Base-by-base conservation (phyloP, 495 filamentous ascomycete species). In the Talaromyces stipitatus region DNA sequence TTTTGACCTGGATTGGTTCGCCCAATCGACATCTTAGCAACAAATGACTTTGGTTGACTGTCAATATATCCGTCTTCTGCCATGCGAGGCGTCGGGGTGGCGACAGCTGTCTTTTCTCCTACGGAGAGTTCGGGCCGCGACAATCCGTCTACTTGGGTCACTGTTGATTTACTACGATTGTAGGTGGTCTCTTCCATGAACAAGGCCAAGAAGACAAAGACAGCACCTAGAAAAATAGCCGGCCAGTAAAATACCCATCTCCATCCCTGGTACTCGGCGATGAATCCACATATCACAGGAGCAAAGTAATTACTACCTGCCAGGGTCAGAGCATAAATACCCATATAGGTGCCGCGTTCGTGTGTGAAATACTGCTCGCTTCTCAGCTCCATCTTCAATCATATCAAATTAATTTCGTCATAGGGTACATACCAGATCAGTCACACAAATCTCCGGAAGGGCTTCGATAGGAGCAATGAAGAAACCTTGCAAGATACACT, bases 101-200 rank as follows among this genome's bases (percentile, higher is more conserved):
- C 56, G 41, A 38, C 5, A 16, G n/a, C 8, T 20, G n/a, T 16
- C 28, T 46, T 30, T 45, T 30, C 54, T 55, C 20, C 23, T 1
- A 8, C 4, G 14, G 26, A 10, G 7, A 2, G 11, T 16, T 55
- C 50, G 8, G 50, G 22, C 2, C 4, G n/a, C 32, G 50, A 8
- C 7, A 33, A 32, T 14, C 14, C 26, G 11, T 23, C 32, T 27
- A 20, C 32, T 24, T 10, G 22, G 23, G 38, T 5, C 12, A 33
- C 12, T 26, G 22, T 18, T n/a, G 3, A 20, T 46, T 20, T 50
- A 18, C 65, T 56, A 11, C 78, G 80, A 47, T 76, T 71, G 60
- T 81, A 87, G 63, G 84, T 86, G 1, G 84, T 87, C 64, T 88
- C 85, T 67, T 87, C 85, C 78, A 85, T 82, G 67, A 85, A 83